These are phyloP conservation scores for Pseudocercospora crystallina DNA, from an alignment of 2,329 filamentous ascomycete genomes.

Conservation along the genomic window DNA sequence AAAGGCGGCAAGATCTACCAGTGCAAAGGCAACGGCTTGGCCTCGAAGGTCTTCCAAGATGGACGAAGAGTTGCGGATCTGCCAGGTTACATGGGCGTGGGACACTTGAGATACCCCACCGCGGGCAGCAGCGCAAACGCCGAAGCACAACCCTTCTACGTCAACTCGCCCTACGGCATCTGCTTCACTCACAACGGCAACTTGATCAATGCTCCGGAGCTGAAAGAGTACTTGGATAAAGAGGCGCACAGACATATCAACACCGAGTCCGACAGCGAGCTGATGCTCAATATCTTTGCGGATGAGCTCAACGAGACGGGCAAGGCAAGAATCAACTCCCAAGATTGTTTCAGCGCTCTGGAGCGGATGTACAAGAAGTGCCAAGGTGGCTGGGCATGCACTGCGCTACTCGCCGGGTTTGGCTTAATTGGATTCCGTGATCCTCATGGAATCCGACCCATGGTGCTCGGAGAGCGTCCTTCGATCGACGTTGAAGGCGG, in stretches of 20 bases:
- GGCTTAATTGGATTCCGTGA: slow-evolving; percentile 80
- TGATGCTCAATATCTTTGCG: slow-evolving; percentile 87
- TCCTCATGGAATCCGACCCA: slow-evolving; percentile 76
- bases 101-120: slow-evolving; percentile 85
- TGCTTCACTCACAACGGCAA: slow-evolving; percentile 85
- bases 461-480: slow-evolving; percentile 73
- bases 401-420: slow-evolving; percentile 79
- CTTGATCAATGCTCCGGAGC: slow-evolving; percentile 72
- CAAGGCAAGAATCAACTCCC: slow-evolving; percentile 75
- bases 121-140: slow-evolving; percentile 80
- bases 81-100: slow-evolving; percentile 82
- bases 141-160: slow-evolving; percentile 90
- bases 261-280: slow-evolving; percentile 82
- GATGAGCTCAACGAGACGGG: slow-evolving; percentile 76
- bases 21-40: slow-evolving; percentile 88
- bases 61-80: slow-evolving; percentile 71
- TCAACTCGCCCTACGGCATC: slow-evolving; percentile 81
- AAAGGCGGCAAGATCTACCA: slow-evolving; percentile 79
- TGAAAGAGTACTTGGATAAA: slow-evolving; percentile 70
- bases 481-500: slow-evolving; percentile 49
- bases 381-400: slow-evolving; percentile 75
- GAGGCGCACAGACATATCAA: slow-evolving; percentile 85
- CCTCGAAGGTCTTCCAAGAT: slow-evolving; percentile 79
- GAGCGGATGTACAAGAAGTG: slow-evolving; percentile 71
- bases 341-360: slow-evolving; percentile 73